A percentile compares a stretch with the other conserved stretches of the same genome.
Evolutionary conservation across 371 early-diverging fungal species (phyloP).

Genomic region (Rhizopus delemar): DNA sequence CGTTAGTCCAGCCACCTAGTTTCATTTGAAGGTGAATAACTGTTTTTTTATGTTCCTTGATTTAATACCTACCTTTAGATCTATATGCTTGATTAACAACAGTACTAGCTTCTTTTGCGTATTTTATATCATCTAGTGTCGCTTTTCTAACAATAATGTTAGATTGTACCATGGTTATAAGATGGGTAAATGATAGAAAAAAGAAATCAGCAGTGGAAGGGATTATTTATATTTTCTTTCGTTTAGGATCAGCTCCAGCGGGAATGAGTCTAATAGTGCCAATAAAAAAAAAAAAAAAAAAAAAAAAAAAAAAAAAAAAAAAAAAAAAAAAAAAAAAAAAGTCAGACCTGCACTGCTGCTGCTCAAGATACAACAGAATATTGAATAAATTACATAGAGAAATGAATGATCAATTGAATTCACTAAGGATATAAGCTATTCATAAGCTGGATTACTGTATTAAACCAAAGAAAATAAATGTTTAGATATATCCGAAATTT

Average conservation of each 20-base stretch:
- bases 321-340: too few relatives aligned
- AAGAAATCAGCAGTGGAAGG: not conserved
- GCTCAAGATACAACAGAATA: too few relatives aligned
- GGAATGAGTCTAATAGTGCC: too few relatives aligned
- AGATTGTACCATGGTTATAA: constrained; percentile 18
- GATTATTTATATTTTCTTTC: not conserved
- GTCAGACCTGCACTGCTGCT: too few relatives aligned
- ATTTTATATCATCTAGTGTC: constrained; percentile 7
- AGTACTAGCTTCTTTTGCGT: constrained; percentile 4
- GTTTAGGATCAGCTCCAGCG: too few relatives aligned
- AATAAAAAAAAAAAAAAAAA: too few relatives aligned
- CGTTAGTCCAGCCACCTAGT: constrained; percentile 50
- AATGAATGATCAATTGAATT: too few relatives aligned
- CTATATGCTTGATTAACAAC: constrained; percentile 28
- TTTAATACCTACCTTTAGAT: constrained; percentile 19
- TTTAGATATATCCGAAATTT: not conserved
- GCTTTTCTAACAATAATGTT: constrained; percentile 20
- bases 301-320: too few relatives aligned
- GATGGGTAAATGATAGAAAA: not conserved
- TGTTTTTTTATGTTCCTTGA: not conserved
- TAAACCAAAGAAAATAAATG: not conserved
- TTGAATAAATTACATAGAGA: too few relatives aligned
- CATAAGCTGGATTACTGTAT: not conserved
- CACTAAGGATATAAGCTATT: not conserved
- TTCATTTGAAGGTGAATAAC: not conserved